These are phyloP conservation scores for Herpotrichia juniperi DNA, from an alignment of 2,329 filamentous ascomycete species.

Conservation along the genomic window DNA sequence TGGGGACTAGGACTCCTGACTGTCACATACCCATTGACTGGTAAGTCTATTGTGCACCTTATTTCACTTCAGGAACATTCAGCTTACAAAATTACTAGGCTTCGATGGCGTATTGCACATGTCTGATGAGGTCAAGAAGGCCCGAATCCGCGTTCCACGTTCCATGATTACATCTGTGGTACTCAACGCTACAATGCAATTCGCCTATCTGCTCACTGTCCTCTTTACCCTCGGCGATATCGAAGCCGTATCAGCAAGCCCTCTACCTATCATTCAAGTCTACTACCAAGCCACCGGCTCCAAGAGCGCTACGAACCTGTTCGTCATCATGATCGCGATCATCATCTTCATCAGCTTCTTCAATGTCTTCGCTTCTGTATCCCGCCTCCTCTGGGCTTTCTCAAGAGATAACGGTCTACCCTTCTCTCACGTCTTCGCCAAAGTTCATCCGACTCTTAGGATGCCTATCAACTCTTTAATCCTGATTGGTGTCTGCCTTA, in stretches of 20 bases:
- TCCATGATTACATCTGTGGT: conserved; percentile 53
- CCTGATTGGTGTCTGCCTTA: conserved; percentile 28
- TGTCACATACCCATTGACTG: conserved; percentile 30
- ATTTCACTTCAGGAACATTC: background rate
- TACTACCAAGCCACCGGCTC: conserved; percentile 44
- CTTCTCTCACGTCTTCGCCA: conserved; percentile 31
- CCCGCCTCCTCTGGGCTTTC: conserved; percentile 57
- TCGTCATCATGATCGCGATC: conserved; percentile 32
- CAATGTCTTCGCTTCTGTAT: conserved; percentile 53
- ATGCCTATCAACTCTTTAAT: conserved; percentile 27
- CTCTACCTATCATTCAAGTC: conserved; percentile 55
- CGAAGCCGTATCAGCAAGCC: conserved; percentile 40
- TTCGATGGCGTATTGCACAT: conserved; percentile 55
- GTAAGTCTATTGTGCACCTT: conserved; percentile 10
- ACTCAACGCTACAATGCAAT: conserved; percentile 48
- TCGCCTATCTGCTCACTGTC: conserved; percentile 52
- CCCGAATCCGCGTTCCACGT: conserved; percentile 26
- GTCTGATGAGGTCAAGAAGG: conserved; percentile 33
- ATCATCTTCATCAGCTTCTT: conserved; percentile 44
- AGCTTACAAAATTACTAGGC: conserved; percentile 31
- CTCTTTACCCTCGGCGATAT: conserved; percentile 53
- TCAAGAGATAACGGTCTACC: conserved; percentile 54
- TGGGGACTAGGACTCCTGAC: conserved; percentile 46
- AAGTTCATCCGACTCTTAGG: conserved; percentile 25
- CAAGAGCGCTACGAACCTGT: conserved; percentile 50